A percentile compares a stretch with the other conserved stretches of the same genome.
phyloP scores from a whole-genome alignment of 768 basidiomycete genomes.

The Agrocybe chaxingu region DNA sequence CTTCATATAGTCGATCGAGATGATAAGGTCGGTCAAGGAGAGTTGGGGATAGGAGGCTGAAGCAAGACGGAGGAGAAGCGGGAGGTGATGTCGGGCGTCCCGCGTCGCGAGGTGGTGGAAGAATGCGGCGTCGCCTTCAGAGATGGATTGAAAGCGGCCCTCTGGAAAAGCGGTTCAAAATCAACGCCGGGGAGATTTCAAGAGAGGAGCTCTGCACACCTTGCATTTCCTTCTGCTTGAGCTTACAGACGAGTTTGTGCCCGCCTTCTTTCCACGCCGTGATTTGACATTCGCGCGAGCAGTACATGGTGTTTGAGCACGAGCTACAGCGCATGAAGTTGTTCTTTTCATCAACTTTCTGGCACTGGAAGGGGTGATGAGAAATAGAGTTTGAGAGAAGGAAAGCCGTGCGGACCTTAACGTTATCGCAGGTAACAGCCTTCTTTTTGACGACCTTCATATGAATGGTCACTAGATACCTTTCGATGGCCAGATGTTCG shows the following conservation, averaged over 20 bases:
- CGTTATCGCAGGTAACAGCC: conserved; percentile 33
- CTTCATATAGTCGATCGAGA: conserved; percentile 32
- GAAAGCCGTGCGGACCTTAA: conserved; percentile 18
- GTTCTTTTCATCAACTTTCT: conserved; percentile 30
- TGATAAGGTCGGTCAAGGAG: conserved; percentile 21
- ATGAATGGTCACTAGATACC: conserved; percentile 19
- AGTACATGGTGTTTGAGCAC: conserved; percentile 33
- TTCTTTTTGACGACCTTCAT: conserved; percentile 25
- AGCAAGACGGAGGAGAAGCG: conserved; percentile 22
- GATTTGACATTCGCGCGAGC: conserved; percentile 36
- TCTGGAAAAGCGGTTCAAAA: conserved; percentile 15
- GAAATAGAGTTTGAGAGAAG: neutral
- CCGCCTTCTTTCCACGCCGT: conserved; percentile 33
- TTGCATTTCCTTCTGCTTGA: conserved; percentile 33
- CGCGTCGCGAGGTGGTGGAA: conserved; percentile 33
- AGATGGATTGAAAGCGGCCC: conserved; percentile 27
- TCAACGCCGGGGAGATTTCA: neutral
- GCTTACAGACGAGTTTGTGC: conserved; percentile 32
- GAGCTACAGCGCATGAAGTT: conserved; percentile 30
- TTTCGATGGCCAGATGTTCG: conserved; percentile 22
- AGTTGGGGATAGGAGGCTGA: conserved; percentile 21
- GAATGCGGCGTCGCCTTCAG: conserved; percentile 29
- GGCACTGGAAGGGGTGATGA: conserved; percentile 22
- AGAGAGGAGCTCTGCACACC: conserved; percentile 17
- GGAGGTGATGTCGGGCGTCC: conserved; percentile 26